Percentiles rank a stretch among this genome's conserved stretches.
Conservation (phyloP, 768 basidiomycete genomes). For the Serendipita indica region DNA sequence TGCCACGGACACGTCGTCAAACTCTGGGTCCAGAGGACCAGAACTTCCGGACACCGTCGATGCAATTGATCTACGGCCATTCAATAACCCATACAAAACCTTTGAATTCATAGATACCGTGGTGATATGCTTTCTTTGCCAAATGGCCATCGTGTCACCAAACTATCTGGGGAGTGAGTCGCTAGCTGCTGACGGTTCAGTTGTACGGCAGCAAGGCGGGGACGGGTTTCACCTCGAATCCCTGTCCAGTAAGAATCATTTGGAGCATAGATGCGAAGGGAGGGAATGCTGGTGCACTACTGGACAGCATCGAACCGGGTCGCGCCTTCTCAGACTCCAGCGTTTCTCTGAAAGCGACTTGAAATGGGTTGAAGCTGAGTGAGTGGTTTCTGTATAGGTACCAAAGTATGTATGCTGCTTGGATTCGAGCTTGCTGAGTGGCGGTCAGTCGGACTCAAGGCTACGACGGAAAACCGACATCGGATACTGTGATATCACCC, state of each 20-base stretch:
- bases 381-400: slow-evolving; percentile 6
- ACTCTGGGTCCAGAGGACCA: background rate
- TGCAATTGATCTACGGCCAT: background rate
- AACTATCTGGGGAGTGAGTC: background rate
- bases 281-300: background rate
- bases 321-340: background rate
- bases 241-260: background rate
- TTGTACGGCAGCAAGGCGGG: background rate
- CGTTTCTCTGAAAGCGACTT: background rate
- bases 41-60: background rate
- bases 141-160: background rate
- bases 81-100: background rate
- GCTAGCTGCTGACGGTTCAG: background rate
- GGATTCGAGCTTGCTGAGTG: background rate
- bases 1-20: background rate
- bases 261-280: background rate
- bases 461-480: background rate
- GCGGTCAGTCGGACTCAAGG: background rate
- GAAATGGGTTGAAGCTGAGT: background rate
- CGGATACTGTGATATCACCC: background rate
- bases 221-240: background rate
- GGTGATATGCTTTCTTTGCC: background rate
- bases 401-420: slow-evolving; percentile 2
- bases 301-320: background rate
- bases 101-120: background rate